Evolutionary conservation across 176 grass and related monocot genomes (phyloP), one percentile per base, ranked within the genome.

Genomic region (Raddia guianensis): DNA sequence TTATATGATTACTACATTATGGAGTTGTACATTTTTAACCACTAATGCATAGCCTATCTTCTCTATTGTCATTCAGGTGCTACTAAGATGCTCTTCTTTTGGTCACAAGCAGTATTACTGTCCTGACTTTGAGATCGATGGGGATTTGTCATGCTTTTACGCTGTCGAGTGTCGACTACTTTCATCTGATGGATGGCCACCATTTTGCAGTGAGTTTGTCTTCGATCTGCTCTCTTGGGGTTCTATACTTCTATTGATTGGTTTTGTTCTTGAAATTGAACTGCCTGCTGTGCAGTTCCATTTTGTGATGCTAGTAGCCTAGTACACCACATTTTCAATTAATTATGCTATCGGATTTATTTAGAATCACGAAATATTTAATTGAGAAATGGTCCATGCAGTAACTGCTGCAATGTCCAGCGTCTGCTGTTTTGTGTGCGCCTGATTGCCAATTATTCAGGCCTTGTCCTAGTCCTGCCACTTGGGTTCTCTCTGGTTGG

Each of bases 391-490:
- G 3, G 76, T 9, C 33, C 47, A 37, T 52, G 27, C 33, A 9
- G 33, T 32, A 12, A 32, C 58, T 6, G 20, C 58, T 32, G 58
- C 58, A 61, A 27, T 61, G 58, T 32, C 58, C 58, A 33, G 59
- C 10, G 12, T 3, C 32, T n/a, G 14, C 4, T 47, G 51, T 7
- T 19, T 58, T 48, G 35, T 49, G 63, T 45, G 37, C 0, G 40
- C 59, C 42, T 60, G 53, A 81, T 49, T 49, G 53, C 51, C 40
- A 80, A 48, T 80, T 19, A 68, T 80, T 54, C 44, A 18, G 2
- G 42, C 33, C 8, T 33, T 20, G 50, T 46, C 49, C 49, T 53
- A 62, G 63, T 64, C 46, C 48, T 67, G 76, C 33, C 76, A 45
- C 37, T 53, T 4, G 11, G 49, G 10, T 32, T 57, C 48, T 42